Percentiles rank a stretch among this genome's conserved stretches.
Conservation (phyloP, 768 basidiomycete species). For the Pleurotus ostreatus region DNA sequence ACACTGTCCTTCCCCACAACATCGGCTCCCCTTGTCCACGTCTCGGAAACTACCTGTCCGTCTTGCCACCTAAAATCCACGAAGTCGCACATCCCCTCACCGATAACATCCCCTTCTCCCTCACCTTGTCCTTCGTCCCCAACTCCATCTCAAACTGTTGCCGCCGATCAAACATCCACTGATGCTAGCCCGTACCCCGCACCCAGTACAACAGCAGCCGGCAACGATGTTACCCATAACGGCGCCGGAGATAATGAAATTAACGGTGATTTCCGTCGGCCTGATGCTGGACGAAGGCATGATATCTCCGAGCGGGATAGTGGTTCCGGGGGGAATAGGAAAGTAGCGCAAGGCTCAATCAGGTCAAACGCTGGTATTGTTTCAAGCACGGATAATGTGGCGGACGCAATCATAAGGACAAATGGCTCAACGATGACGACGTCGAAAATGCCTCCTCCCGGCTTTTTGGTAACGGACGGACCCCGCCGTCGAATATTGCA, state of each 20-base stretch:
- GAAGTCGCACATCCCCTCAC: conserved; percentile 15
- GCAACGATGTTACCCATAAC: neutral
- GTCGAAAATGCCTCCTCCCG: neutral
- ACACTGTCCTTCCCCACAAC: neutral
- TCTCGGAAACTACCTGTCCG: neutral
- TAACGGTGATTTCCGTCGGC: conserved; percentile 1
- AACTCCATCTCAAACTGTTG: conserved; percentile 1
- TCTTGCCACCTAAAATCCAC: neutral
- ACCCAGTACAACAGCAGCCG: neutral
- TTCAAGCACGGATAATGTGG: neutral
- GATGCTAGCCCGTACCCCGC: neutral
- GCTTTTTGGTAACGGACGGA: neutral
- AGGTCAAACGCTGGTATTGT: neutral
- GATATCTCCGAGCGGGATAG: conserved; percentile 3
- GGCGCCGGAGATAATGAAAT: neutral
- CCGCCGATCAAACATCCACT: neutral
- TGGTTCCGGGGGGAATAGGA: neutral
- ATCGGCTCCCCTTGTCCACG: neutral
- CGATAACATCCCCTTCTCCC: conserved; percentile 2
- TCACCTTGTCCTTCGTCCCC: conserved; percentile 7
- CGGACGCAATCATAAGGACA: neutral
- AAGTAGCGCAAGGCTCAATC: neutral
- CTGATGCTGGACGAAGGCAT: neutral
- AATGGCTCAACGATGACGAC: neutral
- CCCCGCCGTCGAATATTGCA: neutral